A percentile compares a stretch with the other conserved stretches of the same genome.
phyloP scores from a whole-genome alignment of 148 eudicot genomes.

The Diospyros lotus region DNA sequence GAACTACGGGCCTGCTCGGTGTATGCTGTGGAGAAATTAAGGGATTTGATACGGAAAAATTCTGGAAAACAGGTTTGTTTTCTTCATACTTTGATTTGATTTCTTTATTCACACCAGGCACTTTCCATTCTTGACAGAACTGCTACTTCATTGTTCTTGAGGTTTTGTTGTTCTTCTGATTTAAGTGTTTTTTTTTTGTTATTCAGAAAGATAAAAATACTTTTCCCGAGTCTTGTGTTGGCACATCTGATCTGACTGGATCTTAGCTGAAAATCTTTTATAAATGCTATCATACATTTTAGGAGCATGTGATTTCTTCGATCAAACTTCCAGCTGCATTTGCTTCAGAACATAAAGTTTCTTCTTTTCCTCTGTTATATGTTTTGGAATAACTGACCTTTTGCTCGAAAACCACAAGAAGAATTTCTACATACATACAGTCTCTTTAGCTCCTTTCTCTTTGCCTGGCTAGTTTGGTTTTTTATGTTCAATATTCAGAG shows the following conservation, averaged over 20 bases:
- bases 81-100: constrained; percentile 1
- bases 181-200: neutral
- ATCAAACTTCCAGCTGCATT: too few species aligned
- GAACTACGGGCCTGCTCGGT: constrained; percentile 81
- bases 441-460: too few species aligned
- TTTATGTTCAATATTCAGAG: neutral
- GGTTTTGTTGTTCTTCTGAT: neutral
- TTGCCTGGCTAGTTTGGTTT: constrained; percentile 1
- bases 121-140: neutral
- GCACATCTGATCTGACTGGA: neutral
- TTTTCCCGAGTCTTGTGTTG: neutral
- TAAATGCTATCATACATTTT: neutral
- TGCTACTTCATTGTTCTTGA: neutral
- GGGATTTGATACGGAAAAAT: constrained; percentile 52
- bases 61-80: constrained; percentile 59
- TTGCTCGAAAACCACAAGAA: neutral
- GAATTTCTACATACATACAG: too few species aligned
- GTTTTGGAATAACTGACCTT: neutral
- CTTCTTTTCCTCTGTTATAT: neutral
- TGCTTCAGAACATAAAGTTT: neutral
- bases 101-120: neutral
- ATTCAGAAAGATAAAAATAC: neutral
- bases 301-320: too few species aligned
- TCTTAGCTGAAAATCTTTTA: neutral
- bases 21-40: constrained; percentile 71